Evolutionary conservation across 441 rosid genomes (phyloP).

Genomic region (Adansonia madagascariensis): DNA sequence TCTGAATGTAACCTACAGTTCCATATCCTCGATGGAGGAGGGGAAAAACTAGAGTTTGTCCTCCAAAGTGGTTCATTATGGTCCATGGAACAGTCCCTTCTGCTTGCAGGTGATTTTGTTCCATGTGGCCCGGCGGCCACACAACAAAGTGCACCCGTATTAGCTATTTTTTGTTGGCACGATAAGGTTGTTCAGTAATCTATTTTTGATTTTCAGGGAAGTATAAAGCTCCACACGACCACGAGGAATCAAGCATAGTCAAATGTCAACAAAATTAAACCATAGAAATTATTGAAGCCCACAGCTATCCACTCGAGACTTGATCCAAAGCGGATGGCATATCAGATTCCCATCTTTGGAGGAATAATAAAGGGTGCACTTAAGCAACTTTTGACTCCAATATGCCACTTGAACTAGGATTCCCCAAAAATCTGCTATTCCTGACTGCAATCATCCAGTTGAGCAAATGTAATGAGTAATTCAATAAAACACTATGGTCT

Average conservation of each 20-base stretch:
- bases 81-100: conserved; percentile 46
- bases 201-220: conserved; percentile 18
- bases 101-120: conserved; percentile 52
- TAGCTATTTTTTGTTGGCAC: conserved; percentile 59
- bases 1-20: conserved; percentile 61
- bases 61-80: conserved; percentile 69
- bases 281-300: conserved; percentile 23
- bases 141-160: conserved; percentile 96
- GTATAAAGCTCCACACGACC: conserved; percentile 29
- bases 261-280: conserved; percentile 21
- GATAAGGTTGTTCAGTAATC: conserved; percentile 30
- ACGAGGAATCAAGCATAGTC: conserved; percentile 23
- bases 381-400: not conserved
- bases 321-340: conserved; percentile 19
- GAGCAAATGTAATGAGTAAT: conserved; percentile 24
- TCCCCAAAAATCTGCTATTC: not conserved
- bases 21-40: conserved; percentile 67
- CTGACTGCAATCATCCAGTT: conserved; percentile 24
- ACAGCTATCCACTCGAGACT: conserved; percentile 14
- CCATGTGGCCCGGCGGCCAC: conserved; percentile 95
- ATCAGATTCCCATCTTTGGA: conserved; percentile 19
- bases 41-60: conserved; percentile 83
- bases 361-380: not conserved
- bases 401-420: conserved; percentile 15
- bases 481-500: conserved; percentile 2